Evolutionary conservation across 805 yeast species (phyloP), one percentile per base, ranked within the genome.

Genomic region (Pichia exigua): DNA sequence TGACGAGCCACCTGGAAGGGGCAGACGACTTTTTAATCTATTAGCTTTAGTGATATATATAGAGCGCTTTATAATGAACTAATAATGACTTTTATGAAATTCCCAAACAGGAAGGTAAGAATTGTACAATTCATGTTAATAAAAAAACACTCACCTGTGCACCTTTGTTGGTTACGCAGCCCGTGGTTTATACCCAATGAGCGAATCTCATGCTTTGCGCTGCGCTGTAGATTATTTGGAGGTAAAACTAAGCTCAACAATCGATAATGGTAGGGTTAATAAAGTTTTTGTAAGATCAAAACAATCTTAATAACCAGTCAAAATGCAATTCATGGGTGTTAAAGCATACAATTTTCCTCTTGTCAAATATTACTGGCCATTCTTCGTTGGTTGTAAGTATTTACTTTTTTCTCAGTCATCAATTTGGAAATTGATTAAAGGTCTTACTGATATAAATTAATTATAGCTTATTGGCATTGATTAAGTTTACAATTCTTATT

Each of bases 291-390:
- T 10, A n/a, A 35, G 39, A 11, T 35, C 32, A 46, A 39, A 27
- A n/a, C 22, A 35, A 17, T n/a, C 21, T 35, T 24, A 45, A 32
- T 20, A 38, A 21, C 39, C 43, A 21, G 32, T 21, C 53, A 61
- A 41, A 50, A 66, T 66, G 70, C 61, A 62, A 57, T 62, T 66
- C 50, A 47, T 66, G 54, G 70, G 70, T 56, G 64, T 65, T 50
- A 66, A 66, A 57, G 67, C 65, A 53, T 66, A 66, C 68, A 61
- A 57, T 45, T 66, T 65, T 59, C 71, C 71, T 54, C 53, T 66
- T 59, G 67, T 78, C 65, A 87, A 85, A 73, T 79, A 81, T 68
- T 82, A 78, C 79, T 88, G 95, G 95, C 96, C 96, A 67, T 85
- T 87, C 71, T 85, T 85, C 64, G 82, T 79, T 65, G 95, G 94